Evolutionary conservation across 352 stramenopile species (phyloP).

Genomic region (Phytopythium aichiense): DNA sequence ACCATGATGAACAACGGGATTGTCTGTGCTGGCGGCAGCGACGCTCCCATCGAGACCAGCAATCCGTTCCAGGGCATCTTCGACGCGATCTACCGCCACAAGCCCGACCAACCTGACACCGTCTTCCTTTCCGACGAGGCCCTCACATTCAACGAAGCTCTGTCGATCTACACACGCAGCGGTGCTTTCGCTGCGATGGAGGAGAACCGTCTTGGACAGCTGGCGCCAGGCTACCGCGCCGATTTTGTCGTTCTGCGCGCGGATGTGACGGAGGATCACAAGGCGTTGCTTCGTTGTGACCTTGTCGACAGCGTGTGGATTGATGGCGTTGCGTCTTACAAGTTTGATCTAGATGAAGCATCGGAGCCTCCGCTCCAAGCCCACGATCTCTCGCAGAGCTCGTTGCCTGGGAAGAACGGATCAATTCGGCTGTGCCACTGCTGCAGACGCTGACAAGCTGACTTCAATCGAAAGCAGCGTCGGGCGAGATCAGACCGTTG

Average conservation of each 20-base stretch:
- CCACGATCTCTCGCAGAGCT: constrained; percentile 55
- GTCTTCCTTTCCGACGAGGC: constrained; percentile 61
- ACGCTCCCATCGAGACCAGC: constrained; percentile 84
- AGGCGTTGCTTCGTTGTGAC: constrained; percentile 33
- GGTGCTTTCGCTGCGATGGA: constrained; percentile 61
- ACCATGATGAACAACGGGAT: constrained; percentile 71
- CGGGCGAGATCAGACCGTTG: too few species aligned
- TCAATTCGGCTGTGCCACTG: constrained; percentile 56
- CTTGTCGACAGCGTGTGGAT: constrained; percentile 69
- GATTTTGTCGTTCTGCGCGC: constrained; percentile 75
- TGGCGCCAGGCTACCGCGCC: constrained; percentile 44
- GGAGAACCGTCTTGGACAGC: constrained; percentile 45
- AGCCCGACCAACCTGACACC: constrained; percentile 35
- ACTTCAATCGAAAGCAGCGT: too few species aligned
- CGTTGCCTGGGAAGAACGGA: constrained; percentile 70
- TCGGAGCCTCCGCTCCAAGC: not conserved
- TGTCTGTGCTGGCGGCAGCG: constrained; percentile 74
- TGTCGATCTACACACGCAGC: constrained; percentile 81
- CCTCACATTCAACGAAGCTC: constrained; percentile 70
- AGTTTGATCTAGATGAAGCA: constrained; percentile 23
- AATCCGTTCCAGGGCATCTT: constrained; percentile 88
- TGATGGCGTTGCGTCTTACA: constrained; percentile 47
- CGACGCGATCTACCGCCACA: constrained; percentile 78
- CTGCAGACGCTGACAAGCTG: constrained; percentile 43
- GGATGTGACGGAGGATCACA: constrained; percentile 43